Evolutionary conservation across 2,329 filamentous ascomycete species (phyloP), one percentile per base, ranked within the genome.

Genomic region (Rasamsonia emersonii): DNA sequence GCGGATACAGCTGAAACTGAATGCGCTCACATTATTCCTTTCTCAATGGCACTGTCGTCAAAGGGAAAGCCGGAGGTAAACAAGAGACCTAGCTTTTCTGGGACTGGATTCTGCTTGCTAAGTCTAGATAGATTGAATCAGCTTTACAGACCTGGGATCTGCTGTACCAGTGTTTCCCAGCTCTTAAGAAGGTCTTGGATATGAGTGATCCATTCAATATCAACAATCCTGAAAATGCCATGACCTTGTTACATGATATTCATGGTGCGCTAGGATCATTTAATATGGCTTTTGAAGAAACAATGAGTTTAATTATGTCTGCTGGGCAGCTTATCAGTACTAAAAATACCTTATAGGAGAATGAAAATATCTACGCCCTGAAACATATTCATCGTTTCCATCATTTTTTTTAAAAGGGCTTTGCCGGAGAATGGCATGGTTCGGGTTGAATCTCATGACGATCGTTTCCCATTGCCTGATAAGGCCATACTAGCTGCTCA

Each of bases 251-350:
- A n/a, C 20, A 23, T n/a, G 20, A 23, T 23, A 8, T 23, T 23
- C n/a, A 23, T 23, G 8, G n/a, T n/a, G n/a, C n/a, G n/a, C n/a
- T n/a, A n/a, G 20, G 20, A n/a, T 23, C 20, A 23, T 23, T n/a
- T n/a, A 23, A 23, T 23, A 23, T 23, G 20, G n/a, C 20, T 23
- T 23, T 23, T 23, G 20, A n/a, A n/a, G 20, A n/a, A 23, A 23
- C 20, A 23, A n/a, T 23, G n/a, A 23, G n/a, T n/a, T 23, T 23
- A 23, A 23, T 23, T n/a, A 23, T 23, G 8, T 23, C 20, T 23
- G n/a, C 20, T n/a, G n/a, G 20, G n/a, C 20, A 23, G n/a, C 20
- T 23, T 23, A 23, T n/a, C n/a, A 8, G 8, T 23, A 23, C 20
- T 23, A 23, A 23, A n/a, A n/a, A 23, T 23, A n/a, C 8, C 8